A percentile compares a stretch with the other conserved stretches of the same genome.
These are phyloP conservation scores for Colletotrichum sp. DNA, from an alignment of 2,329 filamentous ascomycete genomes.

Conservation along the genomic window DNA sequence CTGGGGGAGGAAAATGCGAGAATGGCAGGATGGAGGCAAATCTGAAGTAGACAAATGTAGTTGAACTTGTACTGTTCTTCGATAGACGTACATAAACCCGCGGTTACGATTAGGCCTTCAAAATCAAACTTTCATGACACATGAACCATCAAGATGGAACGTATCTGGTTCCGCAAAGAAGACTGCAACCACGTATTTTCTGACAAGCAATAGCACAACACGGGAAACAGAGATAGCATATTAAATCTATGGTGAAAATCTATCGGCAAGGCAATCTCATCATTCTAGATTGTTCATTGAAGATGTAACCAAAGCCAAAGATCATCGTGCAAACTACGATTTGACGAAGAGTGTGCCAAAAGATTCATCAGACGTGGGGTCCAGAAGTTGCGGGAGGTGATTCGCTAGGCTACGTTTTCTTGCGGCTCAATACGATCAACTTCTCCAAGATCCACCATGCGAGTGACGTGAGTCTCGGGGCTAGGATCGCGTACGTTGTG, in stretches of 20 bases:
- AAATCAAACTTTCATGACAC: background rate
- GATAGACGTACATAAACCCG: too few species aligned
- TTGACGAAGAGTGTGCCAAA: background rate
- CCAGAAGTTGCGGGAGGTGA: background rate
- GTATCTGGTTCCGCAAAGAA: background rate
- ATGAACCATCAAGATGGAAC: background rate
- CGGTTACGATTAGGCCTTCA: background rate
- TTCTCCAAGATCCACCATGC: background rate
- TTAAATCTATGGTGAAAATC: background rate
- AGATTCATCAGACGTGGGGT: background rate
- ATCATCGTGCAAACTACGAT: background rate
- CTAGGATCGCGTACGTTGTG: background rate
- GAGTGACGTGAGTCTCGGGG: background rate
- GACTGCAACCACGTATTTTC: background rate
- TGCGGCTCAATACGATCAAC: background rate
- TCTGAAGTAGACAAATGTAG: background rate
- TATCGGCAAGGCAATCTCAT: background rate
- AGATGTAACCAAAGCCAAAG: background rate
- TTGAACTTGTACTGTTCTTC: background rate
- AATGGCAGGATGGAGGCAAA: constrained; percentile 25
- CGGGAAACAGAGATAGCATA: background rate
- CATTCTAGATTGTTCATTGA: background rate
- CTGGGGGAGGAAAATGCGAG: constrained; percentile 26
- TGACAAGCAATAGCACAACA: background rate
- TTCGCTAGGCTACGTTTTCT: background rate